Evolutionary conservation across 2,329 filamentous ascomycete genomes (phyloP), one percentile per base, ranked within the genome.

Genomic region (Aspergillus amoenus): DNA sequence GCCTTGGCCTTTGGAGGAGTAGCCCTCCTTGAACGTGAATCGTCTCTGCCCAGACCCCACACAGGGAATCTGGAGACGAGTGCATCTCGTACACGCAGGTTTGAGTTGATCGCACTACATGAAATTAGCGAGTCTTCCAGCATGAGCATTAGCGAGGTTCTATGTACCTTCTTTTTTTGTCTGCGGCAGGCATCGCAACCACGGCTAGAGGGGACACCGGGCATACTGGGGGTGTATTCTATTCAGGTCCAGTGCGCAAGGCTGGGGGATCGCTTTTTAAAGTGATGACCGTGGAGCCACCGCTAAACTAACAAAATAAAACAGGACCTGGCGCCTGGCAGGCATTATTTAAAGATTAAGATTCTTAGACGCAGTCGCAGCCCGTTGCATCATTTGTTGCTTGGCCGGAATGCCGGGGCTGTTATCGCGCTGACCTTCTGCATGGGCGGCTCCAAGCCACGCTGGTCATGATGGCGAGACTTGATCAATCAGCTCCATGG

Each of bases 21-120:
- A 41, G n/a, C 52, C 58, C 12, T 62, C 49, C 46, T 65, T 64
- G 55, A 70, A 70, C 43, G 63, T 67, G 47, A 61, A 70, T 7
- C 67, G 57, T 34, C 59, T 61, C 48, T 65, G 59, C 5, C 67
- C 67, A 41, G 59, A 62, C 3, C 67, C 66, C 4, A 65, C 32
- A 40, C 66, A 70, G 2, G 45, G 46, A 7, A 68, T 57, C 5
- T 63, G 56, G 22, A 68, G 60, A 27, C 66, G 61, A 8, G 46
- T 12, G 49, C 66, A 70, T 44, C 67, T 58, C 5, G 64, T 59
- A 45, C 66, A 70, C 12, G 53, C 49, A 4, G 67, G 66, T 41
- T 66, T 61, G 9, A 58, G 51, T 48, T 68, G 64, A 46, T 70
- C 67, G 30, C 67, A 70, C 67, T 70, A 40, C 13, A 30, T 17